Conservation (phyloP, 2,329 filamentous ascomycete species). For the Emergomyces pasteurianus region DNA sequence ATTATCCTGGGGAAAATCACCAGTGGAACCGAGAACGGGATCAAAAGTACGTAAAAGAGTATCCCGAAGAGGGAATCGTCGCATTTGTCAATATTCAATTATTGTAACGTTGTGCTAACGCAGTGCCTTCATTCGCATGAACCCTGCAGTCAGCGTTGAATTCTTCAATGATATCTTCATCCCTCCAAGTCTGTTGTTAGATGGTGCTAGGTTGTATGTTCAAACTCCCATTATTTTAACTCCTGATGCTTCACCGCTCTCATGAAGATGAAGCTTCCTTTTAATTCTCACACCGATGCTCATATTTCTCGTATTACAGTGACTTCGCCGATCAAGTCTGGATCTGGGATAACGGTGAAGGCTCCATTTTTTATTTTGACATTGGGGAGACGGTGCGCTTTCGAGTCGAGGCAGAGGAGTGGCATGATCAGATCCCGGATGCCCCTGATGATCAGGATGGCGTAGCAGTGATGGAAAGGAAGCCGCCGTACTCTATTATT, state of each 20-base stretch:
- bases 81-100: not conserved
- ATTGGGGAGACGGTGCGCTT: conserved; percentile 80
- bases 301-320: conserved; percentile 30
- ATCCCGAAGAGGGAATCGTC: not conserved
- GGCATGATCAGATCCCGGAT: conserved; percentile 75
- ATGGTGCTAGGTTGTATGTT: conserved; percentile 63
- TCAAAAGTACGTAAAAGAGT: conserved; percentile 49
- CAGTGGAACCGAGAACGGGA: conserved; percentile 57
- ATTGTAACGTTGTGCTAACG: conserved; percentile 8
- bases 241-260: not conserved
- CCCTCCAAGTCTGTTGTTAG: conserved; percentile 59
- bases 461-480: conserved; percentile 43
- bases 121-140: not conserved
- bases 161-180: conserved; percentile 93
- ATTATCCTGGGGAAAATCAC: conserved; percentile 78
- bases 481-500: conserved; percentile 41
- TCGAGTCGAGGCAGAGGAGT: conserved; percentile 74
- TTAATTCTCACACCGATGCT: not conserved
- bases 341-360: conserved; percentile 68
- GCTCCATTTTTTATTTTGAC: conserved; percentile 71
- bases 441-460: conserved; percentile 54
- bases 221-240: not conserved
- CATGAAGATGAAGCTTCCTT: not conserved
- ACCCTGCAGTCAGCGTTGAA: conserved; percentile 56
- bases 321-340: conserved; percentile 66